Base-by-base conservation (phyloP, 2,329 filamentous ascomycete genomes). In the Verticillium dahliae region DNA sequence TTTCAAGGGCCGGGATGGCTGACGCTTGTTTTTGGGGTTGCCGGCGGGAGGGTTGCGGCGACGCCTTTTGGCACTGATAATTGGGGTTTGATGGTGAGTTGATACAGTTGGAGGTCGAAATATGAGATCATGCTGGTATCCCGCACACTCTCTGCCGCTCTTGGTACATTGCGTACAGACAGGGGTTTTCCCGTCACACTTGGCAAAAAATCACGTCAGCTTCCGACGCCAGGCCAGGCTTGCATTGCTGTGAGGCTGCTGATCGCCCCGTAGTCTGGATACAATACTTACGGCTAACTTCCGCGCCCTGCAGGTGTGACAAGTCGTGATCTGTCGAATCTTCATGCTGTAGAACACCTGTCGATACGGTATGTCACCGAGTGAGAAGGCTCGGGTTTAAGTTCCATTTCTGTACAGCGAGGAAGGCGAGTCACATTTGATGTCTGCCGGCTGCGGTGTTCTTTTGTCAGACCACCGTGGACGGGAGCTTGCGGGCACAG, bases 111-210 rank as follows among this genome's bases (percentile, higher is more conserved):
- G 55, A 15, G 60, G 39, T 13, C n/a, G 61, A 14, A 71, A 70
- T n/a, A 71, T 67, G 5, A 71, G 55, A 50, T 67, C 66, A 55
- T 69, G 63, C 14, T 67, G 63, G 54, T 71, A 71, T 10, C 69
- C 69, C 2, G 65, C 66, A 22, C 69, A 71, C 3, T 62, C 41
- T 5, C 64, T 65, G 13, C 63, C 58, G 7, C 63, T 63, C 9
- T 62, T 55, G 11, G 56, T 14, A 50, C 69, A 71, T 52, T 71
- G 69, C 1, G 69, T 66, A 45, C 69, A 71, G 4, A 65, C 61
- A 1, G 69, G 69, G 22, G 58, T 58, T 22, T 67, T 66, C 27
- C 69, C 68, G 38, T 71, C 69, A 60, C 68, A 70, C 69, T 70
- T n/a, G 6, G 15, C n/a, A 11, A n/a, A 14, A 22, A 22, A 31